Percentiles rank a stretch among this genome's conserved stretches.
Conservation (phyloP, 805 yeast genomes). For the Wickerhamia fluorescens region DNA sequence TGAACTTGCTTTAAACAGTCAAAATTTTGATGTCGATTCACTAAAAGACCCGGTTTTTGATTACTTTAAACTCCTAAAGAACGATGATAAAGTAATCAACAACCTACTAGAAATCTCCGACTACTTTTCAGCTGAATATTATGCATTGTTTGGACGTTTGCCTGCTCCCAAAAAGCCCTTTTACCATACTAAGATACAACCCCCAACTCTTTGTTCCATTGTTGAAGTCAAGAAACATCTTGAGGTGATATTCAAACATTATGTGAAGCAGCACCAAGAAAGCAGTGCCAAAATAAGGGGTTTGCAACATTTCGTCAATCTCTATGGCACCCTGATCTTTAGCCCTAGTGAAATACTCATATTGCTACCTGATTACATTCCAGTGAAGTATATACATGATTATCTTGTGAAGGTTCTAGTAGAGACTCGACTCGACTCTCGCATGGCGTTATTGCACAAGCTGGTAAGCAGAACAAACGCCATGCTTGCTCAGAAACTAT, state of each 20-base stretch:
- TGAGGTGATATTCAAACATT: slow-evolving; percentile 1
- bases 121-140: slow-evolving; percentile 27
- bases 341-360: slow-evolving; percentile 19
- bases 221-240: slow-evolving; percentile 1
- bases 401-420: slow-evolving; percentile 16
- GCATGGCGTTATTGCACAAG: slow-evolving; percentile 16
- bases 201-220: background rate
- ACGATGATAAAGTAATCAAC: background rate
- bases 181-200: slow-evolving; percentile 7
- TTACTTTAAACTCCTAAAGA: background rate
- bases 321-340: slow-evolving; percentile 15
- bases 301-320: slow-evolving; percentile 21
- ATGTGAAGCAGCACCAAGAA: slow-evolving; percentile 1
- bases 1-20: slow-evolving; percentile 15
- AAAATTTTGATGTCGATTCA: background rate
- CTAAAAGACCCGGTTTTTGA: background rate
- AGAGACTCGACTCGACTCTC: slow-evolving; percentile 12
- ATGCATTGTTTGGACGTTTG: slow-evolving; percentile 14
- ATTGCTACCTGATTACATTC: slow-evolving; percentile 24
- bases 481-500: slow-evolving; percentile 12
- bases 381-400: slow-evolving; percentile 21
- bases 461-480: slow-evolving; percentile 23
- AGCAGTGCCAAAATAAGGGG: slow-evolving; percentile 9
- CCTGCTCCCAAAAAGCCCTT: slow-evolving; percentile 15
- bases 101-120: slow-evolving; percentile 19